phyloP scores from a whole-genome alignment of 179 eudicot species.

The Spergularia azorica region DNA sequence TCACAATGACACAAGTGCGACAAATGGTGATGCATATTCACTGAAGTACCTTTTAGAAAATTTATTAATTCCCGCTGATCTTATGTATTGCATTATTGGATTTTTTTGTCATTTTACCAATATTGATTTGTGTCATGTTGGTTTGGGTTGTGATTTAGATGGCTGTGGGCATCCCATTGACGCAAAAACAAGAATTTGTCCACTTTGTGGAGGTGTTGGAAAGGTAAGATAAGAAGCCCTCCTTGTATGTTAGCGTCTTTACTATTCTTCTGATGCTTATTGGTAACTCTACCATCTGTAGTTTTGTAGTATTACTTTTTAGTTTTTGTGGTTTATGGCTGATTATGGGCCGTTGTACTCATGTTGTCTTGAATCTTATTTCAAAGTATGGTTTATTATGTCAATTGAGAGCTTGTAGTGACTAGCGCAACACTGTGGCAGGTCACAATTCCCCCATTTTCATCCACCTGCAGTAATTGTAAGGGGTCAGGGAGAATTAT shows the following conservation, averaged over 20 bases:
- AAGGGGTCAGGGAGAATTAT: slow-evolving; percentile 75
- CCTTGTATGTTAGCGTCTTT: not conserved
- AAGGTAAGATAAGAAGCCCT: slow-evolving; percentile 47
- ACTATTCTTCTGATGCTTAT: not conserved
- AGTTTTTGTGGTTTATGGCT: no score
- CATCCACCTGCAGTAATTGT: slow-evolving; percentile 70
- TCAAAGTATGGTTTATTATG: not conserved
- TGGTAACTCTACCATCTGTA: not conserved
- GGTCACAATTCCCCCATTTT: slow-evolving; percentile 85
- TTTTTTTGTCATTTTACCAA: not conserved
- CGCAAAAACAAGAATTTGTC: slow-evolving; percentile 68
- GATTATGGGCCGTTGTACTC: no score
- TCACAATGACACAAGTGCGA: not conserved
- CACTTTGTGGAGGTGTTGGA: slow-evolving; percentile 78
- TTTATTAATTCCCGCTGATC: not conserved
- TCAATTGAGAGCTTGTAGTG: slow-evolving; percentile 5
- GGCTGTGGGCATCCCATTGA: slow-evolving; percentile 77
- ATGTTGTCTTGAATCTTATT: not conserved
- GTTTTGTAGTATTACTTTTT: not conserved
- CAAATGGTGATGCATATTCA: not conserved
- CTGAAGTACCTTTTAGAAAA: not conserved
- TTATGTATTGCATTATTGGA: not conserved
- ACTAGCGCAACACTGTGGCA: slow-evolving; percentile 30
- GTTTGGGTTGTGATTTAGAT: slow-evolving; percentile 49
- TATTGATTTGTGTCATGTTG: slow-evolving; percentile 11